phyloP scores from a whole-genome alignment of 306 rosid genomes.

The Hippophae gyantsensis region DNA sequence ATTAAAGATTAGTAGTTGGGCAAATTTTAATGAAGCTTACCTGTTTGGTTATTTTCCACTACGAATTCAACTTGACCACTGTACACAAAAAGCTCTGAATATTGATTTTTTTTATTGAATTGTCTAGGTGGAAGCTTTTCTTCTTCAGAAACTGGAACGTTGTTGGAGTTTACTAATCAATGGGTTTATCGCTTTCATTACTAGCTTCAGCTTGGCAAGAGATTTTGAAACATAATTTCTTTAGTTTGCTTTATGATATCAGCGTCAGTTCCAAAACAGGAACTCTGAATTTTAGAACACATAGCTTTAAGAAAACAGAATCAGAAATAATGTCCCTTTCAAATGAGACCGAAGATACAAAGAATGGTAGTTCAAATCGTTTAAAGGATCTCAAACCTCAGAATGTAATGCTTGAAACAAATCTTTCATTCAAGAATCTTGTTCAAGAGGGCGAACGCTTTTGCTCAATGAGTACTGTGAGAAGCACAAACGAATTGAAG shows the following conservation, averaged over 20 bases:
- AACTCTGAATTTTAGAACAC: constrained; percentile 32
- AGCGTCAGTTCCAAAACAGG: constrained; percentile 35
- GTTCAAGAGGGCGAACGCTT: constrained; percentile 19
- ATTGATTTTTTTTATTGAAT: too few species aligned
- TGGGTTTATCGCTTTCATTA: constrained; percentile 68
- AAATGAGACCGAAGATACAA: constrained; percentile 22
- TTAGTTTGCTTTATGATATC: constrained; percentile 21
- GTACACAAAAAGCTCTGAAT: too few species aligned
- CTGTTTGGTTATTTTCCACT: too few species aligned
- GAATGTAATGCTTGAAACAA: constrained; percentile 31
- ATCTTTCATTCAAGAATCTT: constrained; percentile 33
- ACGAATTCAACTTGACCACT: too few species aligned
- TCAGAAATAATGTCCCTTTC: constrained; percentile 24
- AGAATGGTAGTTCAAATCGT: constrained; percentile 15
- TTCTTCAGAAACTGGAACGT: too few species aligned
- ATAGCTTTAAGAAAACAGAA: constrained; percentile 48
- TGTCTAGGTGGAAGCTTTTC: too few species aligned
- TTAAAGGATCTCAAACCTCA: constrained; percentile 46
- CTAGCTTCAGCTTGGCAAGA: constrained; percentile 48
- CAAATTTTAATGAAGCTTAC: too few species aligned
- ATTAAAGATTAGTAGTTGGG: too few species aligned
- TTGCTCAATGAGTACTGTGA: constrained; percentile 9
- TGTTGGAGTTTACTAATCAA: constrained; percentile 8
- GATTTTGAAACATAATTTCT: constrained; percentile 28
- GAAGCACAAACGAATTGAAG: constrained; percentile 18